A percentile compares a stretch with the other conserved stretches of the same genome.
Evolutionary conservation across 169 alveolate species (phyloP).

Genomic region (Babesia gibsoni): DNA sequence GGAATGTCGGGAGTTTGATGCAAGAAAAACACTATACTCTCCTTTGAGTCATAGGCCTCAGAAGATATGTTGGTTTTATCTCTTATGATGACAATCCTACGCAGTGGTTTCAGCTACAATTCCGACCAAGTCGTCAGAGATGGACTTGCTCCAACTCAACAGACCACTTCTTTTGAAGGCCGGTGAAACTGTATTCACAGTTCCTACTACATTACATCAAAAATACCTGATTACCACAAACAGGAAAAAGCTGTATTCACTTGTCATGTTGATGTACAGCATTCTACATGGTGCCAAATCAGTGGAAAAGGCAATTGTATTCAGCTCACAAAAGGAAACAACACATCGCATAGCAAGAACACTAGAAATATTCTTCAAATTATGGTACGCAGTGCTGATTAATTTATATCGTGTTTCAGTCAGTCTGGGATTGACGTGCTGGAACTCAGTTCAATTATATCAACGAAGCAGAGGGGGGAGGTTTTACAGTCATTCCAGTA

Average conservation of each 20-base stretch:
- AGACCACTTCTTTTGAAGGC: constrained; percentile 45
- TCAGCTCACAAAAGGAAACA: constrained; percentile 26
- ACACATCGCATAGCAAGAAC: constrained; percentile 32
- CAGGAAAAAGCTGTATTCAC: constrained; percentile 1
- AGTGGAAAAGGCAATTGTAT: constrained; percentile 35
- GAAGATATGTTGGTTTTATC: constrained; percentile 26
- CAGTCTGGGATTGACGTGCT: background rate
- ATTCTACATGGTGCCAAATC: background rate
- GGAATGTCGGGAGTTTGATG: background rate
- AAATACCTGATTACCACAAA: constrained; percentile 25
- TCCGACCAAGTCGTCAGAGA: constrained; percentile 54
- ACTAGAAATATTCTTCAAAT: constrained; percentile 17
- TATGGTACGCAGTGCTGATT: background rate
- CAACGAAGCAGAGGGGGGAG: constrained; percentile 31
- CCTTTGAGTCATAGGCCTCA: constrained; percentile 21
- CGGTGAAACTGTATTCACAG: constrained; percentile 6
- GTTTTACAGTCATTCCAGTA: constrained; percentile 14
- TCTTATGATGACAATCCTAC: background rate
- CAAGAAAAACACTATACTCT: background rate
- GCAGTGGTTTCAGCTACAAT: constrained; percentile 63
- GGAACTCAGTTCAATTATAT: constrained; percentile 26
- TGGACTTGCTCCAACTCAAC: constrained; percentile 39
- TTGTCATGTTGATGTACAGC: constrained; percentile 1
- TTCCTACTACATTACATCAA: constrained; percentile 45
- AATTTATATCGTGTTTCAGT: background rate